These are phyloP conservation scores for Cadophora sp. DNA, from an alignment of 2,329 filamentous ascomycete genomes.

Conservation along the genomic window DNA sequence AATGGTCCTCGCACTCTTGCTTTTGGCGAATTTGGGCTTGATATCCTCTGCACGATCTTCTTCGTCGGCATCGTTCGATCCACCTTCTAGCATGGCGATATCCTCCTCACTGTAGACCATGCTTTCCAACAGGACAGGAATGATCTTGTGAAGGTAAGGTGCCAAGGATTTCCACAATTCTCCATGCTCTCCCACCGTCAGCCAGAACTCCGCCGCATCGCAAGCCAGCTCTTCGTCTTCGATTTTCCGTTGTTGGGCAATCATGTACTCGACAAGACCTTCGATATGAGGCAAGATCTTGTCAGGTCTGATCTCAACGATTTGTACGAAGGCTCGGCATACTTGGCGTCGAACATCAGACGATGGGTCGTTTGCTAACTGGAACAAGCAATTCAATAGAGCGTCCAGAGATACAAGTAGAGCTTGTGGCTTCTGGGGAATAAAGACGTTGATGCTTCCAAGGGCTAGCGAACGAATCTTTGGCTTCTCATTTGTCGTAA, in stretches of 20 bases:
- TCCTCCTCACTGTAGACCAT: conserved; percentile 98
- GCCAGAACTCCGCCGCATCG: conserved; percentile 97
- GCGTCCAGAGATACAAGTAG: conserved; percentile 81
- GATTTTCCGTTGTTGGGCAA: conserved; percentile 81
- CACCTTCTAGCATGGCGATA: conserved; percentile 81
- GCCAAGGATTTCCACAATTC: conserved; percentile 77
- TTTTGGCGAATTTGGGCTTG: conserved; percentile 88
- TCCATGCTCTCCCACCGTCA: conserved; percentile 88
- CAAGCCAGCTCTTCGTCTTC: conserved; percentile 90
- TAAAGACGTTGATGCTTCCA: conserved; percentile 89
- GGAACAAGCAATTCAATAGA: conserved; percentile 83
- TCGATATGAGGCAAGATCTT: conserved; percentile 88
- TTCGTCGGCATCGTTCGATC: conserved; percentile 87
- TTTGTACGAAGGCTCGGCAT: conserved; percentile 89
- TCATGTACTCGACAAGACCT: conserved; percentile 91
- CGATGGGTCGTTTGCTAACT: conserved; percentile 76
- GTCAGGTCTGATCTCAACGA: conserved; percentile 89
- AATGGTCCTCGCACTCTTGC: conserved; percentile 54
- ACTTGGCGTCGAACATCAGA: conserved; percentile 90
- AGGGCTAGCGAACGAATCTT: conserved; percentile 84
- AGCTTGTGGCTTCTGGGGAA: conserved; percentile 82
- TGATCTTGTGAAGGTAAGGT: conserved; percentile 82
- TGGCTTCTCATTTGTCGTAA: conserved; percentile 76
- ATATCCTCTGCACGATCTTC: conserved; percentile 92
- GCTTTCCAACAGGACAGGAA: conserved; percentile 88